Evolutionary conservation across 176 grass and related monocot species (phyloP), one percentile per base, ranked within the genome.

Genomic region (Hyparrhenia diplandra): DNA sequence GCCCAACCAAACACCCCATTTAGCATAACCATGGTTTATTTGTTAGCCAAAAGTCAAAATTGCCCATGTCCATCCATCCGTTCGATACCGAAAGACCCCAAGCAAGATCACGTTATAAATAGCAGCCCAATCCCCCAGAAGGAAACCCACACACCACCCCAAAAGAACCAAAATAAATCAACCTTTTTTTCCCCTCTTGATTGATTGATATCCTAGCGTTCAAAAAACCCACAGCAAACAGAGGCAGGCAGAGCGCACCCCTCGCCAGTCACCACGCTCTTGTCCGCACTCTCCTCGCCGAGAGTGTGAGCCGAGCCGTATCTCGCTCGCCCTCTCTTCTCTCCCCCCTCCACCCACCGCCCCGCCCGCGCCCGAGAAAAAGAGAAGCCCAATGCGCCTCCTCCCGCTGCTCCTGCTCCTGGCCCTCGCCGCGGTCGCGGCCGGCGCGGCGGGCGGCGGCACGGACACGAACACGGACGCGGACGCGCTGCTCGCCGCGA

Each of bases 401-500:
- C 46, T 72, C n/a, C 32, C 65, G 30, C 31, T 87, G 25, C 27
- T 64, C 29, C 29, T 65, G 27, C 62, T 78, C 67, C 24, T 31
- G 0, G 47, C 32, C 67, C 59, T 11, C 73, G 58, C 70, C 69
- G 72, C 61, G 62, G 76, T 5, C 62, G 63, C 61, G 61, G 28
- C 17, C 66, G 60, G n/a, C n/a, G 80, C 49, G 68, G 47, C n/a
- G 14, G 85, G 47, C 65, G 77, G 40, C 41, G 80, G 37, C n/a
- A n/a, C n/a, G n/a, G n/a, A n/a, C 40, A 31, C 79, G 6, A 16
- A 52, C 51, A 1, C 20, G 52, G 90, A 90, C 46, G 76, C 60
- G 41, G 81, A 83, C 28, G 88, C 95, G 41, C 85, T 98, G 79
- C 88, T 95, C 1, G 87, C 84, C 9, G 82, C 79, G 32, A 95